Evolutionary conservation across 495 filamentous ascomycete genomes (phyloP).

Genomic region (Penicillium mononematosum): DNA sequence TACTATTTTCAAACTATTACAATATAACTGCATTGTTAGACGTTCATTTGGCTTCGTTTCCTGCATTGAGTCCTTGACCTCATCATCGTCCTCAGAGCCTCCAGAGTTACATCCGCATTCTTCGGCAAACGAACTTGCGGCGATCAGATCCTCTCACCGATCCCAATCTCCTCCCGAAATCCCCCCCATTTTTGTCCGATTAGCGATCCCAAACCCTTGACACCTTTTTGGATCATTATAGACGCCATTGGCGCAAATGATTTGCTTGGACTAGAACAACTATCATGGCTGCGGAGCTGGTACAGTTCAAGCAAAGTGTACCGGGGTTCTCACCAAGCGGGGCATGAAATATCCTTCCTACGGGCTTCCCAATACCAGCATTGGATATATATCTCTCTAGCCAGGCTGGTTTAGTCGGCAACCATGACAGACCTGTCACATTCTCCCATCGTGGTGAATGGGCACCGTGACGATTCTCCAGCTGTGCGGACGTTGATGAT

Average conservation of each 20-base stretch:
- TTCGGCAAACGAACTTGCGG: slow-evolving; percentile 11
- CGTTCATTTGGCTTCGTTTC: not conserved
- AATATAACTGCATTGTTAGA: not conserved
- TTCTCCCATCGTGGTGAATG: slow-evolving; percentile 37
- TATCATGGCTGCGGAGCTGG: slow-evolving; percentile 20
- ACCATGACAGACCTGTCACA: slow-evolving; percentile 21
- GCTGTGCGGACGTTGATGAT: slow-evolving; percentile 44
- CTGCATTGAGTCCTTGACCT: not conserved
- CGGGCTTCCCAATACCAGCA: not conserved
- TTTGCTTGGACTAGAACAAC: not conserved
- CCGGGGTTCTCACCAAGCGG: slow-evolving; percentile 10
- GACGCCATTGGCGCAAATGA: slow-evolving; percentile 15
- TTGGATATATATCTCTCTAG: not conserved
- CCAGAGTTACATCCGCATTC: slow-evolving; percentile 16
- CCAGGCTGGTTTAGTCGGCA: not conserved
- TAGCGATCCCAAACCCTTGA: not conserved
- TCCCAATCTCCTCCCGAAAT: not conserved
- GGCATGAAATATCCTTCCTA: not conserved
- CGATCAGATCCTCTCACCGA: slow-evolving; percentile 5
- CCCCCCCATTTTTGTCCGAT: not conserved
- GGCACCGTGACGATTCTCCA: slow-evolving; percentile 29
- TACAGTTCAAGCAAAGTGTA: slow-evolving; percentile 12
- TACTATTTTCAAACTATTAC: not conserved
- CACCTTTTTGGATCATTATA: not conserved
- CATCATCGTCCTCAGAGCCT: slow-evolving; percentile 3